phyloP scores from a whole-genome alignment of 331 rosid genomes.

The Quercus phellos region DNA sequence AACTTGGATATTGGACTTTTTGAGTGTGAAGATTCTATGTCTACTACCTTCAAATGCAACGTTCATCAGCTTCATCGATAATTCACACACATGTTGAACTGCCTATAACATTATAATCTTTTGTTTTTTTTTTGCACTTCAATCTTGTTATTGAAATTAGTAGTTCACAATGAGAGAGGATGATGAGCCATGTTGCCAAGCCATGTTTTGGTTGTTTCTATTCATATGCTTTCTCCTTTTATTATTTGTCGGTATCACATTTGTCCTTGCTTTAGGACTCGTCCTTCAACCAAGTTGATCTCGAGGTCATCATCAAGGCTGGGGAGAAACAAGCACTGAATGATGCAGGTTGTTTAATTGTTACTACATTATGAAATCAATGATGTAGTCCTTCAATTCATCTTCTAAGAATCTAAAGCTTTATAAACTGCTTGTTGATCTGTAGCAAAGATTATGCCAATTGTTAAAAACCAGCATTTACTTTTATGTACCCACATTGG shows the following conservation, averaged over 20 bases:
- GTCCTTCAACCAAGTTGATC: constrained; percentile 69
- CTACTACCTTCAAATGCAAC: no score
- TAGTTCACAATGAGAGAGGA: constrained; percentile 19
- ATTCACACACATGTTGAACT: not conserved
- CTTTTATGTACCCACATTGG: constrained; percentile 44
- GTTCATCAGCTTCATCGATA: not conserved
- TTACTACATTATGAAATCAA: not conserved
- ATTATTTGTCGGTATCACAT: constrained; percentile 50
- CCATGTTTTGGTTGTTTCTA: constrained; percentile 44
- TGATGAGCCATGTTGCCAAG: constrained; percentile 38
- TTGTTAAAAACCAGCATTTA: constrained; percentile 63
- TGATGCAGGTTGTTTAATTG: constrained; percentile 46
- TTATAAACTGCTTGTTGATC: not conserved
- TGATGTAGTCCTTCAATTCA: not conserved
- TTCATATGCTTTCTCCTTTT: constrained; percentile 31
- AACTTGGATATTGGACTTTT: no score
- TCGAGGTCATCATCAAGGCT: constrained; percentile 60
- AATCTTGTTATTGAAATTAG: not conserved
- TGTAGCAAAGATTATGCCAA: constrained; percentile 61
- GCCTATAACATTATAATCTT: not conserved
- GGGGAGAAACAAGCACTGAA: constrained; percentile 49
- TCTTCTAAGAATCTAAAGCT: not conserved
- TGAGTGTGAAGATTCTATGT: no score
- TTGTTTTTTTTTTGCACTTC: not conserved
- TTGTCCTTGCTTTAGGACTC: constrained; percentile 67